Percentiles rank a stretch among this genome's conserved stretches.
Evolutionary conservation across 2,329 filamentous ascomycete species (phyloP).

Genomic region (Fusarium anthophilum): DNA sequence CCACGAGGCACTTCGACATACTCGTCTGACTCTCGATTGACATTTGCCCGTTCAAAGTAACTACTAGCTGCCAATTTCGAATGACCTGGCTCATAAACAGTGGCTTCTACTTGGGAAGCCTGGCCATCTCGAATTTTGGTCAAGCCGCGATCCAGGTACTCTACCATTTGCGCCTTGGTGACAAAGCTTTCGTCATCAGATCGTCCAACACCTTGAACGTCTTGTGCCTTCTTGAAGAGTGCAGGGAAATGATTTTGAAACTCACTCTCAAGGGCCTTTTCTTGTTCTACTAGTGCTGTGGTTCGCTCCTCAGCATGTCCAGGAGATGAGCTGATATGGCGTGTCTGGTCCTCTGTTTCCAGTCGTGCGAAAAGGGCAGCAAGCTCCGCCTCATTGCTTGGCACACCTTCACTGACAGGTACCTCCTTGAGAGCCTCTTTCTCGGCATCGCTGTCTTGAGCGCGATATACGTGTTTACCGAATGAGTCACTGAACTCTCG

Average conservation of each 20-base stretch:
- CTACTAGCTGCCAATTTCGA: constrained; percentile 46
- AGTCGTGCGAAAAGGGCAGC: constrained; percentile 56
- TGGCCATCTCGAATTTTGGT: constrained; percentile 52
- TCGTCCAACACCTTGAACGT: constrained; percentile 46
- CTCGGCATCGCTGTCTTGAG: constrained; percentile 53
- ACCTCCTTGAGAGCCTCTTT: constrained; percentile 40
- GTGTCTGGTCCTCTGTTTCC: constrained; percentile 54
- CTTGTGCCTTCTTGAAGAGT: constrained; percentile 56
- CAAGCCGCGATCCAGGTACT: constrained; percentile 58
- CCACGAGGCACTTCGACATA: constrained; percentile 48
- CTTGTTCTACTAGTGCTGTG: constrained; percentile 54
- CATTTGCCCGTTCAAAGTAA: constrained; percentile 41
- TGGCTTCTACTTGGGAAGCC: constrained; percentile 20
- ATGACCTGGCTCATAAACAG: constrained; percentile 41
- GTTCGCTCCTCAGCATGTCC: constrained; percentile 52
- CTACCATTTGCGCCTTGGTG: constrained; percentile 58
- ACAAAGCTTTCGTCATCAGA: constrained; percentile 51
- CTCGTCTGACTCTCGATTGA: constrained; percentile 45
- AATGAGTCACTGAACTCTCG: constrained; percentile 64
- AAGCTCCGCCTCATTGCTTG: constrained; percentile 52
- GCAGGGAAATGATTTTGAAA: constrained; percentile 57
- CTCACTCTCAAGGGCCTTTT: constrained; percentile 60
- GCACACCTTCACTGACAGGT: constrained; percentile 26
- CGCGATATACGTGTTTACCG: constrained; percentile 58
- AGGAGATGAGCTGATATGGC: constrained; percentile 50